Conservation (phyloP, 2,329 filamentous ascomycete species). For the Beauveria caledonica region DNA sequence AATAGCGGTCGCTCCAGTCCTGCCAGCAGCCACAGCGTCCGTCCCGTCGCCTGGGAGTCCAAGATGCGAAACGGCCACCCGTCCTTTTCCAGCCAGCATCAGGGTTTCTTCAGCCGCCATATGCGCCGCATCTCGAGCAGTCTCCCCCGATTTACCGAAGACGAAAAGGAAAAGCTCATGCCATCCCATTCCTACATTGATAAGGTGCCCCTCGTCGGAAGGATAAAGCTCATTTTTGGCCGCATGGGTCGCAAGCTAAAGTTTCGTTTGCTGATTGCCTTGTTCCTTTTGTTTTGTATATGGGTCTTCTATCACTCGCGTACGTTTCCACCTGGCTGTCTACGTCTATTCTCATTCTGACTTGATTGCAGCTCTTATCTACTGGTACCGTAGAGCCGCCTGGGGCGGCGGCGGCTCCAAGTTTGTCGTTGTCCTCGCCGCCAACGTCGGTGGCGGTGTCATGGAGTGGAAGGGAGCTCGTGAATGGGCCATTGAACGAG, state of each 20-base stretch:
- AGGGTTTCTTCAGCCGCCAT: conserved; percentile 81
- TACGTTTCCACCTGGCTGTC: conserved; percentile 39
- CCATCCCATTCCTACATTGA: conserved; percentile 46
- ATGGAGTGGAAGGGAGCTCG: conserved; percentile 98
- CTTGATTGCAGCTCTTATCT: conserved; percentile 38
- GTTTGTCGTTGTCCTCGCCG: conserved; percentile 85
- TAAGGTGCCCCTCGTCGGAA: conserved; percentile 38
- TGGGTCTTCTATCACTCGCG: conserved; percentile 64
- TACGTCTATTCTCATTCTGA: conserved; percentile 17
- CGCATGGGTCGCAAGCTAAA: conserved; percentile 58
- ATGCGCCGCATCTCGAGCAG: conserved; percentile 73
- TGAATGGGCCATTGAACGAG: conserved; percentile 96
- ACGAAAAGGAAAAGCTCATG: conserved; percentile 69
- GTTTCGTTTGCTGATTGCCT: conserved; percentile 49
- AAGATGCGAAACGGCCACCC: conserved; percentile 73
- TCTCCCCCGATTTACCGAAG: conserved; percentile 61
- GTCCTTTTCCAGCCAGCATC: conserved; percentile 71
- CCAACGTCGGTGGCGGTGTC: conserved; percentile 91
- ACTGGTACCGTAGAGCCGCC: conserved; percentile 62
- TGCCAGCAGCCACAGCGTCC: conserved; percentile 41
- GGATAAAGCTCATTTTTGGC: conserved; percentile 36
- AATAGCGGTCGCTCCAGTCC: conserved; percentile 66
- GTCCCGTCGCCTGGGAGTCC: conserved; percentile 70
- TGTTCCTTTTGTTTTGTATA: conserved; percentile 52
- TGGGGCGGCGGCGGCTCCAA: conserved; percentile 79